These are phyloP conservation scores for Orbilia blumenaviensis DNA, from an alignment of 2,329 filamentous ascomycete species.

Conservation along the genomic window DNA sequence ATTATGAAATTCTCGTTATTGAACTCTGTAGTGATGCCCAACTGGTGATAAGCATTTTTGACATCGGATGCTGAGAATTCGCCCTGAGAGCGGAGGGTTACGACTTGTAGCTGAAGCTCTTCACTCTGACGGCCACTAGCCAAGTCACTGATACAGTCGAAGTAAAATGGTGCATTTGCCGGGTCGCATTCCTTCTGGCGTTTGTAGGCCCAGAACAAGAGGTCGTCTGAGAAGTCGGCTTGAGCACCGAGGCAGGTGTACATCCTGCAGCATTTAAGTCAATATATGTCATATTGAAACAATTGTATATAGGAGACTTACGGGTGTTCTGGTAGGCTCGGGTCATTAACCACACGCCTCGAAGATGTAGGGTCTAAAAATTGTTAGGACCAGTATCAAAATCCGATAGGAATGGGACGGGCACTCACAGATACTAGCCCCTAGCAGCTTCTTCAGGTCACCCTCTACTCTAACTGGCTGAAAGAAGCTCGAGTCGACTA, in stretches of 20 bases:
- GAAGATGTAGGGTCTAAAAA: background rate
- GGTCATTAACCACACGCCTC: conserved; percentile 39
- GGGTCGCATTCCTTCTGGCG: conserved; percentile 69
- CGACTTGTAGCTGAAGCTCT: conserved; percentile 68
- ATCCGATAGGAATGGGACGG: conserved; percentile 58
- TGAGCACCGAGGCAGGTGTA: conserved; percentile 72
- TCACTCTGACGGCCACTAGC: conserved; percentile 68
- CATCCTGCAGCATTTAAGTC: conserved; percentile 61
- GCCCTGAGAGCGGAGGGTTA: conserved; percentile 69
- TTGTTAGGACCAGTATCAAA: background rate
- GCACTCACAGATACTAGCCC: conserved; percentile 58
- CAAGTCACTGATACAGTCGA: conserved; percentile 72
- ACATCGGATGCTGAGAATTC: conserved; percentile 69
- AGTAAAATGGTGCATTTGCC: conserved; percentile 68
- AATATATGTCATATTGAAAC: conserved; percentile 50
- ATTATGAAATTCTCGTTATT: conserved; percentile 70
- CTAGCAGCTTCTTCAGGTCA: conserved; percentile 54
- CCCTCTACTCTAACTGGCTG: conserved; percentile 50
- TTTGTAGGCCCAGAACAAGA: conserved; percentile 72
- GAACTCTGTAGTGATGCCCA: conserved; percentile 66
- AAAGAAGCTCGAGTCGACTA: conserved; percentile 11
- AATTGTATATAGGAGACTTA: conserved; percentile 56
- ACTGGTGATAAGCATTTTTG: conserved; percentile 68
- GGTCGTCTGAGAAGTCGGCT: conserved; percentile 70
- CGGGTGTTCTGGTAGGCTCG: conserved; percentile 59